These are phyloP conservation scores for Chrysoporthe austroafricana DNA, from an alignment of 2,329 filamentous ascomycete genomes.

Conservation along the genomic window DNA sequence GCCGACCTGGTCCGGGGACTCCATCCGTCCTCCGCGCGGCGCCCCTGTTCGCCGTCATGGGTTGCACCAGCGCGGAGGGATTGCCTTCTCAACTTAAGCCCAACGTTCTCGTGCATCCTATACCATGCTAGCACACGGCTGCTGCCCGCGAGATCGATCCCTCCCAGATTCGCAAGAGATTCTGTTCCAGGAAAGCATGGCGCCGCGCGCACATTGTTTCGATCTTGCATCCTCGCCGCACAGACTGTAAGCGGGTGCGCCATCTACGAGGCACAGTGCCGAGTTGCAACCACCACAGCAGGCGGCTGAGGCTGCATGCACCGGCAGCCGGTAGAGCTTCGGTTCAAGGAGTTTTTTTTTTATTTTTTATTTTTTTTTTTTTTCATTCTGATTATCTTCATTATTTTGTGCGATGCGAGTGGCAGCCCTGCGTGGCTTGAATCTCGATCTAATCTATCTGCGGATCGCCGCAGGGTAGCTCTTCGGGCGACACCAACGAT, in stretches of 20 bases:
- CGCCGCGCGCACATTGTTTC: slow-evolving; percentile 18
- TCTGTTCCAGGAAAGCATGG: slow-evolving; percentile 13
- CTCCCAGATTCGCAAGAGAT: slow-evolving; percentile 17
- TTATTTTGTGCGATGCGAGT: background rate
- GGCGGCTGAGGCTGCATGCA: background rate
- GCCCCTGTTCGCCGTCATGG: slow-evolving; percentile 11
- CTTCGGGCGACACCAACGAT: background rate
- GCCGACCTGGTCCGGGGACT: slow-evolving; percentile 17
- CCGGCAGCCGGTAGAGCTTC: background rate
- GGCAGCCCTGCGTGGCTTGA: background rate
- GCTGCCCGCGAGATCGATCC: slow-evolving; percentile 10
- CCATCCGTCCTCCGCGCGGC: slow-evolving; percentile 14
- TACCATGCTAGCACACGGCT: background rate
- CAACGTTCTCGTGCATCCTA: slow-evolving; percentile 7
- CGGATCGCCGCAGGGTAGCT: background rate
- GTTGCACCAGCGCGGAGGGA: slow-evolving; percentile 2
- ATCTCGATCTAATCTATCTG: background rate
- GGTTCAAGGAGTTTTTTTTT: no score
- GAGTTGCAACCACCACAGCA: slow-evolving; percentile 4
- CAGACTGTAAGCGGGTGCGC: slow-evolving; percentile 9
- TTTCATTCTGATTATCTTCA: no score
- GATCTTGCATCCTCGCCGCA: slow-evolving; percentile 21
- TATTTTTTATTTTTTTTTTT: no score
- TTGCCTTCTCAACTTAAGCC: background rate
- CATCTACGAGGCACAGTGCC: slow-evolving; percentile 20